A percentile compares a stretch with the other conserved stretches of the same genome.
Evolutionary conservation across 1,139 yeast species (phyloP).

Genomic region (Hansenula sp.): DNA sequence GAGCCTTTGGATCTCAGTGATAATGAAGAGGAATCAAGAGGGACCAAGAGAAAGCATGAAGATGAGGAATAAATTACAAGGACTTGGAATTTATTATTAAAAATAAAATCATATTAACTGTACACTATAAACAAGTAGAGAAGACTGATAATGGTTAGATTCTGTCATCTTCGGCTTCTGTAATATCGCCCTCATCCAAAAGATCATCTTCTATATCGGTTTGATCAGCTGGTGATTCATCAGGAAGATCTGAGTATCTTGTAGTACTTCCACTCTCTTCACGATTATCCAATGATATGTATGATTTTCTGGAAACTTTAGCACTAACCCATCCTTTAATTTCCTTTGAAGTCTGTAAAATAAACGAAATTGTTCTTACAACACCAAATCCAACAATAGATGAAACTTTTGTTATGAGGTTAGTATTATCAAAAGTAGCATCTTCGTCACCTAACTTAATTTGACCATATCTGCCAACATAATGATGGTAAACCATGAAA

Average conservation of each 20-base stretch:
- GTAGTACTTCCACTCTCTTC: conserved; percentile 4
- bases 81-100: too few relatives aligned
- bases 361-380: conserved; percentile 19
- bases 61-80: not conserved
- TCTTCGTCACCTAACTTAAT: conserved; percentile 79
- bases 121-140: not conserved
- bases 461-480: conserved; percentile 77
- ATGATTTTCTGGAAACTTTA: conserved; percentile 9
- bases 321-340: not conserved
- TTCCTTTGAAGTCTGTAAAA: not conserved
- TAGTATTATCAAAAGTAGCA: conserved; percentile 57
- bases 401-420: conserved; percentile 27
- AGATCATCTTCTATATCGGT: conserved; percentile 15
- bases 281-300: conserved; percentile 10
- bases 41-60: conserved; percentile 14
- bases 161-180: conserved; percentile 20
- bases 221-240: conserved; percentile 8
- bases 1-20: conserved; percentile 42
- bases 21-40: conserved; percentile 29
- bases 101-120: too few relatives aligned
- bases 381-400: conserved; percentile 18
- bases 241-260: conserved; percentile 1
- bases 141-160: not conserved
- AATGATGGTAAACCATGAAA: conserved; percentile 76
- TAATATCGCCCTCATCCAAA: conserved; percentile 21